Evolutionary conservation across 129 eudicot species (phyloP), one percentile per base, ranked within the genome.

Genomic region (Escallonia rubra): DNA sequence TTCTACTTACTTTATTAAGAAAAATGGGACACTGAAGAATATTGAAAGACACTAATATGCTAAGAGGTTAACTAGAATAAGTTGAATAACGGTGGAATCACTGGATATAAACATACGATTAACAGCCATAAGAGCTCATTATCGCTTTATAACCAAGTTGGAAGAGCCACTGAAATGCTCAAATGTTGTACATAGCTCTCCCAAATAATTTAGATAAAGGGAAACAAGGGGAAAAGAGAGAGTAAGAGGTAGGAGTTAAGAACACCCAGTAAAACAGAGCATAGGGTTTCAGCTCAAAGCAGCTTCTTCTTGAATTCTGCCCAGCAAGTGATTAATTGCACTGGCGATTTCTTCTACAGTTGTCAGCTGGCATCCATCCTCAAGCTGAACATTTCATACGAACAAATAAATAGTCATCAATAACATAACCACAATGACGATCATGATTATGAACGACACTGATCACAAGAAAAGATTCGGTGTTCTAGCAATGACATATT

Each of bases 341-440:
- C 71, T 81, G 15, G 96, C 91, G 16, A 88, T 85, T 59, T 88
- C 96, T 58, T 82, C 85, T 53, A 78, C 88, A 34, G 96, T 76
- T 34, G 72, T 85, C 65, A 85, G 49, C 71, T 82, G 88, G 75
- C 96, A 79, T 57, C 86, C 88, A 16, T 88, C 91, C 62, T 88
- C 96, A 55, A 88, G 73, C 96, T 88, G 78, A 41, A 23, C 34
- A 23, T 23, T 23, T 23, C 34, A 23, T 23, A 23, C 34, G 34
- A 23, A 23, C 34, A 23, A 23, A 23, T 23, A 23, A 23, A 23
- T 23, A 23, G 34, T 23, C 34, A 23, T 23, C 34, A 23, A 23
- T 23, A 23, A 23, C 34, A 23, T 23, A 23, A 23, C 0, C 34
- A 23, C 34, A 23, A 23, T 23, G 34, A 23, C 34, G 34, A 23